A percentile compares a stretch with the other conserved stretches of the same genome.
Conservation (phyloP, 208 protist genomes). For the Leptomonas pyrrhocoris region DNA sequence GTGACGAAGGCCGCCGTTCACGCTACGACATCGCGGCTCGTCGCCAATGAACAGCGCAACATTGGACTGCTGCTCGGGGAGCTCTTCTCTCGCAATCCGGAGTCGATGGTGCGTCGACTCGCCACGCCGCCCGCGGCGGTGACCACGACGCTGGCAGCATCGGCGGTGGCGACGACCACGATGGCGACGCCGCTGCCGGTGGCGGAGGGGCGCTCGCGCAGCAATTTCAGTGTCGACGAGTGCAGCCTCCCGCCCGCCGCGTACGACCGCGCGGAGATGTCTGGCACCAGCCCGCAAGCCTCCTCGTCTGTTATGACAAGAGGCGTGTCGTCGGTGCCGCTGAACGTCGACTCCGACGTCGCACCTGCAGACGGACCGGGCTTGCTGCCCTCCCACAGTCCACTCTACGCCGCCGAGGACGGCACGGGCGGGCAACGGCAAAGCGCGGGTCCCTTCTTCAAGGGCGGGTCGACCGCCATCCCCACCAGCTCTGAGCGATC, state of each 20-base stretch:
- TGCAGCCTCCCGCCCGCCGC: slow-evolving; percentile 8
- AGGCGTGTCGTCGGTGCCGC: slow-evolving; percentile 13
- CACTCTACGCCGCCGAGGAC: background rate
- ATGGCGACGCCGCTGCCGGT: background rate
- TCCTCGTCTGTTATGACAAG: background rate
- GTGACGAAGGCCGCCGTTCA: slow-evolving; percentile 30
- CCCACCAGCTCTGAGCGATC: background rate
- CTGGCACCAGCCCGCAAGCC: slow-evolving; percentile 2
- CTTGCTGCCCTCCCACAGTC: slow-evolving; percentile 9
- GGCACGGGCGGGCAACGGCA: background rate
- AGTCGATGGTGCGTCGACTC: slow-evolving; percentile 20
- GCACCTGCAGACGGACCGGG: background rate
- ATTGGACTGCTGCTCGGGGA: slow-evolving; percentile 30
- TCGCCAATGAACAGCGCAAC: slow-evolving; percentile 22
- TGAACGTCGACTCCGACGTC: slow-evolving; percentile 2
- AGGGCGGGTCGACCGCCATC: background rate
- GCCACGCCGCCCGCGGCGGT: slow-evolving; percentile 11
- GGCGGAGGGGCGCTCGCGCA: background rate
- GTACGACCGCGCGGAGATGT: slow-evolving; percentile 8
- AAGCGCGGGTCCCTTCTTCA: background rate
- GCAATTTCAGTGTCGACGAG: slow-evolving; percentile 10
- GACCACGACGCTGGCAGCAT: background rate
- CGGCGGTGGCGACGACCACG: background rate
- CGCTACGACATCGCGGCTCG: slow-evolving; percentile 28
- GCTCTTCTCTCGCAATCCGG: slow-evolving; percentile 29